Conservation (phyloP, 139 green algal species). For the Closterium sp. region DNA sequence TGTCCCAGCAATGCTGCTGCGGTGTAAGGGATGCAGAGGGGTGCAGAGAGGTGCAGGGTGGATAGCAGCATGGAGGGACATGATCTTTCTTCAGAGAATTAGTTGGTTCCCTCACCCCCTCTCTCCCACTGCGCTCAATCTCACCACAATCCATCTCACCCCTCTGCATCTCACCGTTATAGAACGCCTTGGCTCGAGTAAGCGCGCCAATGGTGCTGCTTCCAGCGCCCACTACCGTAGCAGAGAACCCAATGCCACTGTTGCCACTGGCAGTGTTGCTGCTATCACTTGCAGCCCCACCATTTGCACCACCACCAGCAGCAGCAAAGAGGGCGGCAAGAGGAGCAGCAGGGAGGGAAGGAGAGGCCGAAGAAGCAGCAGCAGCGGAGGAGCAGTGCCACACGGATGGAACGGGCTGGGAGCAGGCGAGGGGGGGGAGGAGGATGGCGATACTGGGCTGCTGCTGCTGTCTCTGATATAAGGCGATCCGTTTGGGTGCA, state of each 20-base stretch:
- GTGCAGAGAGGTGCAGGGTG: neutral
- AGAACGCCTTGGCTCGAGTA: neutral
- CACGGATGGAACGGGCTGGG: neutral
- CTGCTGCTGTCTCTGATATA: neutral
- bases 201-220: neutral
- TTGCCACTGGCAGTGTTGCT: neutral
- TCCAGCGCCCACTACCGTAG: neutral
- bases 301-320: neutral
- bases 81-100: neutral
- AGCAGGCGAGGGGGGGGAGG: neutral
- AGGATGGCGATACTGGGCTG: neutral
- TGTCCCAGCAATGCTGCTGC: too few relatives aligned
- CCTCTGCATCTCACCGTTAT: neutral
- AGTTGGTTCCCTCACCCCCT: neutral
- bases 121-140: neutral
- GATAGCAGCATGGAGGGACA: neutral
- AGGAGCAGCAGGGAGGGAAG: neutral
- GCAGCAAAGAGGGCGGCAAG: neutral
- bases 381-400: neutral
- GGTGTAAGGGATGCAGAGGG: too few relatives aligned
- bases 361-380: neutral
- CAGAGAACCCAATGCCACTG: neutral
- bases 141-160: neutral
- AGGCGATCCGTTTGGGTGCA: neutral
- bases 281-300: neutral